Conservation (phyloP, 2,329 filamentous ascomycete species). For the Esteya vermicola region DNA sequence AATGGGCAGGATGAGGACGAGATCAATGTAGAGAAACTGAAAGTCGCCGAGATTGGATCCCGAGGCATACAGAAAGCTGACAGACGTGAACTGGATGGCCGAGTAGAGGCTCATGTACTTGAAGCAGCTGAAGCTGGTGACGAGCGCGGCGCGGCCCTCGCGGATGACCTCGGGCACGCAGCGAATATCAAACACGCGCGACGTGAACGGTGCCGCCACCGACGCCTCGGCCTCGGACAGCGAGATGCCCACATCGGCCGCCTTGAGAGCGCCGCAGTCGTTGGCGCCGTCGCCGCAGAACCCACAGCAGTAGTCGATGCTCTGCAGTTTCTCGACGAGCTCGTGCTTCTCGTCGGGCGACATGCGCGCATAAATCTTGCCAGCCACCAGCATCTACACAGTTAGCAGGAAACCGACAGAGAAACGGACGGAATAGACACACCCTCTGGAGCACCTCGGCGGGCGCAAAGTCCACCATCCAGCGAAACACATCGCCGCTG, state of each 20-base stretch:
- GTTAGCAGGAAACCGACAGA: background rate
- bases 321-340: constrained; percentile 90
- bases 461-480: constrained; percentile 83
- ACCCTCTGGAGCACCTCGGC: constrained; percentile 63
- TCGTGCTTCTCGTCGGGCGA: constrained; percentile 98
- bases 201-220: constrained; percentile 96
- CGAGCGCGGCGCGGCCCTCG: constrained; percentile 83
- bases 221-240: constrained; percentile 95
- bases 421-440: constrained; percentile 16
- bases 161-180: constrained; percentile 89
- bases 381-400: constrained; percentile 70
- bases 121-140: constrained; percentile 99
- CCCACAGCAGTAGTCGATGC: constrained; percentile 85
- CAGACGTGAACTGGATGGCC: constrained; percentile 96
- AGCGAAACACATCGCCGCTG: constrained; percentile 87
- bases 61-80: constrained; percentile 89
- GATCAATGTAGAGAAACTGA: constrained; percentile 90
- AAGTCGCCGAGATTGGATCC: constrained; percentile 95
- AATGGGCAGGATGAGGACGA: constrained; percentile 84
- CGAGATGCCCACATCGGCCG: constrained; percentile 93
- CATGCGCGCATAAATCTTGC: constrained; percentile 95
- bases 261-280: constrained; percentile 92
- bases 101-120: constrained; percentile 99
- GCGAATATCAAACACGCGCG: constrained; percentile 86
- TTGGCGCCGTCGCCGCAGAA: constrained; percentile 98